Conservation (phyloP, 371 early-diverging fungal genomes). For the Blakeslea trispora region DNA sequence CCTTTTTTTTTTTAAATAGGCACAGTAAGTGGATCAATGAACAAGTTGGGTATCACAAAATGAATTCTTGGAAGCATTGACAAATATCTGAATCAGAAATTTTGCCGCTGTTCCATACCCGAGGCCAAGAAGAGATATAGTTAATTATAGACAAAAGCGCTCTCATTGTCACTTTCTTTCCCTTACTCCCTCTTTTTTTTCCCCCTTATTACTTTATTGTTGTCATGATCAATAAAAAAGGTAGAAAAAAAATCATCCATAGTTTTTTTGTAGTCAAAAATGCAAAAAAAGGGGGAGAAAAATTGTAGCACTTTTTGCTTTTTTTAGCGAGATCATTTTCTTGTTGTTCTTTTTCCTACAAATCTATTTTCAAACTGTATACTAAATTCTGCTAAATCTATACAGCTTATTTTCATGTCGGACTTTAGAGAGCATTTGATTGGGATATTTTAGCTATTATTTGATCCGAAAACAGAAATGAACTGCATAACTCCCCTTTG, state of each 20-base stretch:
- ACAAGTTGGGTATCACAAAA: constrained; percentile 17
- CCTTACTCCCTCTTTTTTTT: too few species aligned
- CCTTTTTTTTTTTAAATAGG: not conserved
- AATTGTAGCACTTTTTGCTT: not conserved
- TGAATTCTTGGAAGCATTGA: constrained; percentile 27
- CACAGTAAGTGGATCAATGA: not conserved
- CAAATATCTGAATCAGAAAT: not conserved
- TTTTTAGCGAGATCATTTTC: constrained; percentile 4
- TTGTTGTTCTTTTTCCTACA: constrained; percentile 3
- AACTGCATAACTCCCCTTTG: too few species aligned
- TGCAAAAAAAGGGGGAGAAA: not conserved
- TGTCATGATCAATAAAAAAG: too few species aligned
- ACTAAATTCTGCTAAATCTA: not conserved
- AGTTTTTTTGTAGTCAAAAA: too few species aligned
- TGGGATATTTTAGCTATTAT: too few species aligned
- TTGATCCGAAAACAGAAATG: too few species aligned
- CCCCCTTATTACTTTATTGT: too few species aligned
- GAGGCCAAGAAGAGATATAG: too few species aligned
- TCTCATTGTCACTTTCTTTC: constrained; percentile 1
- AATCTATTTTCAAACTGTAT: constrained; percentile 12
- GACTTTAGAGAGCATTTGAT: too few species aligned
- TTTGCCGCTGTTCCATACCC: not conserved
- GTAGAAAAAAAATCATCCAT: too few species aligned
- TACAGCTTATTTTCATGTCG: not conserved
- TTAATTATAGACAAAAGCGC: too few species aligned